Base-by-base conservation (phyloP, 805 yeast species). In the Zygosaccharomyces gambellarensis region DNA sequence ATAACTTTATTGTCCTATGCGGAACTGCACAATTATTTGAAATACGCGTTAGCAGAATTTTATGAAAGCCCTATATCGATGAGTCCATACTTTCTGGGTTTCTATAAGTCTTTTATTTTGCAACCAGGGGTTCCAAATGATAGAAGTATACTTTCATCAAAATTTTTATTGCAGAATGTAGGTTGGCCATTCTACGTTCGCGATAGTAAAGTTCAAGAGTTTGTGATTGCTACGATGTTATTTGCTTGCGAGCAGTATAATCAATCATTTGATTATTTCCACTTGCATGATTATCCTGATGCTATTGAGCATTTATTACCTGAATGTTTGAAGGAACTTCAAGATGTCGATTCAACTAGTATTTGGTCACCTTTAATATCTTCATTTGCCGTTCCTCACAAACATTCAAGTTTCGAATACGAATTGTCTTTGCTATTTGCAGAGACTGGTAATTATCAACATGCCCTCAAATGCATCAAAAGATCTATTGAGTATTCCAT, bases 221-320 rank as follows among this genome's bases (percentile, higher is more conserved):
- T 65, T 42, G 50, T 64, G 48, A 30, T 61, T 17, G 65, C 65
- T 4, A 55, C 64, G 56, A 31, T 56, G 11, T 49, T 57, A 28
- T 63, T 61, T 47, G 52, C 49, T 22, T 61, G 62, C 44, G 62
- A 53, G 9, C 50, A 58, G n/a, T 62, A 55, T 46, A 60, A 49
- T 12, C 49, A 57, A 41, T 60, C 69, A 1, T 65, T 49, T 44
- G 58, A 58, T n/a, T 56, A 55, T 34, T 63, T 67, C 44, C 58
- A 56, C 36, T 38, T 55, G 39, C 59, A 62, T 48, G 56, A 63
- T 45, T 61, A 62, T 39, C 48, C 61, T 29, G 56, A 59, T 6
- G 44, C 50, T 2, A 27, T 60, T 2, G 39, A 48, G 8, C 48
- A 53, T 3, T 39, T 46, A 6, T 36, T 64, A 6, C 68, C 69